A percentile compares a stretch with the other conserved stretches of the same genome.
Evolutionary conservation across 2,329 filamentous ascomycete genomes (phyloP).

Genomic region (Diaporthe velutina): DNA sequence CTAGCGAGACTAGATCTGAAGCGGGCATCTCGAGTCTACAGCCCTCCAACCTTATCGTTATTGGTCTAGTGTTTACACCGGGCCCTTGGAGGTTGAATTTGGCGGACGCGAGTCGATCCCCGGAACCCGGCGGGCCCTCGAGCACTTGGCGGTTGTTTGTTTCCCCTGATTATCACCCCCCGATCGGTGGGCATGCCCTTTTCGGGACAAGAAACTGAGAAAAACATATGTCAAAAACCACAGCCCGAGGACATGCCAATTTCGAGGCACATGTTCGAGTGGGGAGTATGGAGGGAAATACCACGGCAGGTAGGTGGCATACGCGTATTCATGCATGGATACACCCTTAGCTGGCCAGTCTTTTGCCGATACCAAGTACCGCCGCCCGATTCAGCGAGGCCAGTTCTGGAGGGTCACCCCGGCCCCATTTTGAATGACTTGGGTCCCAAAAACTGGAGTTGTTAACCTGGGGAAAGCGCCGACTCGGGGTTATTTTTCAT

Average conservation of each 20-base stretch:
- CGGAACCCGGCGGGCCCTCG: not conserved
- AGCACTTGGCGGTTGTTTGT: constrained; percentile 20
- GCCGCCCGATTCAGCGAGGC: not conserved
- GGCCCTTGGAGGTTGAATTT: not conserved
- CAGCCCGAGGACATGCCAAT: constrained; percentile 4
- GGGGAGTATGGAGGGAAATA: not conserved
- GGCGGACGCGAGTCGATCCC: not conserved
- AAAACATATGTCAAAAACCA: not conserved
- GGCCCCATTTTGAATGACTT: constrained; percentile 1
- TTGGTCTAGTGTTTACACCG: not conserved
- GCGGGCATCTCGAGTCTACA: not conserved
- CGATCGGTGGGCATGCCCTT: not conserved
- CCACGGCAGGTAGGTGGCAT: constrained; percentile 1
- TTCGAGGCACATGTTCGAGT: not conserved
- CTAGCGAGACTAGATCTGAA: constrained; percentile 14
- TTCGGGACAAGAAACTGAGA: constrained; percentile 17
- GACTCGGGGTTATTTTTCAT: constrained; percentile 10
- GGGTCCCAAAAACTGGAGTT: constrained; percentile 11
- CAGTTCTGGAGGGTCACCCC: not conserved
- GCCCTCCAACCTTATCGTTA: not conserved
- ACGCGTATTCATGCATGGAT: constrained; percentile 12
- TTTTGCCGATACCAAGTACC: constrained; percentile 24
- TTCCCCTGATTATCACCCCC: constrained; percentile 19
- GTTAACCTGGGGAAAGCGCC: constrained; percentile 17
- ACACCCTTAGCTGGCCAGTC: not conserved